Conservation (phyloP, 2,329 filamentous ascomycete genomes). For the Epichloe hybrida region DNA sequence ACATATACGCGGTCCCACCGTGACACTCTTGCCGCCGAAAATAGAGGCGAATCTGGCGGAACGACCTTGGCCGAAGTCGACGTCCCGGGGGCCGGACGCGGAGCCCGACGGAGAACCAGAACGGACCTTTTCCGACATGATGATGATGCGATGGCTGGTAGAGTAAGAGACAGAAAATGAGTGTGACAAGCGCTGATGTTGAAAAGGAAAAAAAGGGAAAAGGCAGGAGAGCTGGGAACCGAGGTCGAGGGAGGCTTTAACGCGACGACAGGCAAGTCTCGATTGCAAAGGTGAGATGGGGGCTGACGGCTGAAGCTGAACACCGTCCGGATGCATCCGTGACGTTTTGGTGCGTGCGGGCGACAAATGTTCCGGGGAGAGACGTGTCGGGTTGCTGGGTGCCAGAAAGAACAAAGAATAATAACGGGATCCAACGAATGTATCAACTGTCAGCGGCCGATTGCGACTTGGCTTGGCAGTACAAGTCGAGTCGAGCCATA, state of each 20-base stretch:
- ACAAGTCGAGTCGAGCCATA: neutral
- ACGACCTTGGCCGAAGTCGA: constrained; percentile 10
- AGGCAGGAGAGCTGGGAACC: neutral
- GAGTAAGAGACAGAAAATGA: neutral
- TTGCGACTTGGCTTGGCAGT: neutral
- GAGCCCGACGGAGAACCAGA: constrained; percentile 1
- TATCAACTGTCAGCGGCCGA: neutral
- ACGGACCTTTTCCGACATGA: constrained; percentile 16
- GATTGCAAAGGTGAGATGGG: neutral
- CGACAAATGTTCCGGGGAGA: neutral
- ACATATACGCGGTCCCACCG: constrained; percentile 38
- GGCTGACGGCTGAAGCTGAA: neutral
- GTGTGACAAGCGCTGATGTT: neutral
- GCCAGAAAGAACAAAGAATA: neutral
- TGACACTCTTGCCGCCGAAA: constrained; percentile 27
- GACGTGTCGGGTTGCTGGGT: too few relatives aligned
- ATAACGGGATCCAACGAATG: neutral
- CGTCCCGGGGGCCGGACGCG: constrained; percentile 10
- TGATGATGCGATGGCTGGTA: neutral
- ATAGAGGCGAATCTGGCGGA: constrained; percentile 19
- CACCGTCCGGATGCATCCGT: constrained; percentile 1
- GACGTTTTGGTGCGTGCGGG: neutral
- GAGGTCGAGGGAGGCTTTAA: neutral
- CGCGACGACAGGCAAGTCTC: neutral
- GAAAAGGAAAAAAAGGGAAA: neutral